Base-by-base conservation (phyloP, 2,329 filamentous ascomycete species). In the Fusarium illudens region DNA sequence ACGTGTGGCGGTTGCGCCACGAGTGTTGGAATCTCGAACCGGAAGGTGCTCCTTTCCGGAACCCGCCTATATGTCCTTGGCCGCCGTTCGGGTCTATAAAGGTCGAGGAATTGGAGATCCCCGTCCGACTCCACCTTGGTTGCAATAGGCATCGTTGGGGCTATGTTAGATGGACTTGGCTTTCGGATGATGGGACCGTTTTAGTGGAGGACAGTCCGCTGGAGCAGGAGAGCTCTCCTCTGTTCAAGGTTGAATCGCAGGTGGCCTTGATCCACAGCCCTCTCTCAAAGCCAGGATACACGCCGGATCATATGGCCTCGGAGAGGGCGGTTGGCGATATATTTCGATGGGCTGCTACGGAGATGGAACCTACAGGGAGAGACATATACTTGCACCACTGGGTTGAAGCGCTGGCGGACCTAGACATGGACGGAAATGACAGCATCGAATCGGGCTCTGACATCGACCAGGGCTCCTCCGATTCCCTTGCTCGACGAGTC, bases 1-100 rank as follows among this genome's bases (percentile, higher is more conserved):
- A 60, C 22, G 50, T 50, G n/a, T 60, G 32, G 58, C 58, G 58
- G 49, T 37, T 60, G 20, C 58, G 58, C 17, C 50, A 60, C 37
- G 34, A 55, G 51, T 60, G 51, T n/a, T 60, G 29, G 58, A 32
- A 60, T 32, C n/a, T 25, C n/a, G 50, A 60, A 27, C 50, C 22
- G 13, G 49, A 60, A 48, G 50, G 58, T 27, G 32, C 32, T 49
- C 39, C 17, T 17, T 60, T 60, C 34, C 57, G 36, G 25, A 60
- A 54, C 42, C 57, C 49, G 20, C 57, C 49, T 13, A 54, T 46
- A 19, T 54, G 57, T 27, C 57, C 57, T 53, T 60, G 42, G 42
- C 42, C 42, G 13, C 42, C 42, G 15, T 46, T 46, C 25, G 44
- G 55, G 34, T 51, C 32, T 34, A 50, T 58, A 4, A 34, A 30